phyloP scores from a whole-genome alignment of 2,329 filamentous ascomycete genomes.

The Macrophomina phaseolina region DNA sequence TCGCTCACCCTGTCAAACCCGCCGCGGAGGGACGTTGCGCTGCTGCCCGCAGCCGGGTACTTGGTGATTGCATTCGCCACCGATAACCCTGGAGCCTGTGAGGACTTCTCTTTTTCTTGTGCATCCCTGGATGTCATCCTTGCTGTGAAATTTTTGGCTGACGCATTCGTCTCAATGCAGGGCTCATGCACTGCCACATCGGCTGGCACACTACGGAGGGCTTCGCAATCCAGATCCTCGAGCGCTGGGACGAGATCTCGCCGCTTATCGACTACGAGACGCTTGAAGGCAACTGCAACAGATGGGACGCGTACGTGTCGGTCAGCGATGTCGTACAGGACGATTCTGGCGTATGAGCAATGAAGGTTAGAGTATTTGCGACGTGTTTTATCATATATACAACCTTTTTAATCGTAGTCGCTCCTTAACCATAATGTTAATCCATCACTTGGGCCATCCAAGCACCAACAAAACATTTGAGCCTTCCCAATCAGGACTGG shows the following conservation, averaged over 20 bases:
- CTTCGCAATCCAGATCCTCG: conserved; percentile 62
- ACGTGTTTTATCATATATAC: not conserved
- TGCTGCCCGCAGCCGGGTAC: conserved; percentile 40
- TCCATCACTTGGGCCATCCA: not conserved
- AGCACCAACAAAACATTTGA: no score
- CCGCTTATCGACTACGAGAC: conserved; percentile 16
- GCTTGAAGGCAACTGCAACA: conserved; percentile 19
- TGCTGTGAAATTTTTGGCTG: not conserved
- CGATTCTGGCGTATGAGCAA: conserved; percentile 2
- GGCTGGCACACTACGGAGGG: conserved; percentile 41
- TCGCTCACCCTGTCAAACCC: conserved; percentile 47
- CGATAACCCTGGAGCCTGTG: conserved; percentile 56
- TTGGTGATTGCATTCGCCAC: conserved; percentile 61
- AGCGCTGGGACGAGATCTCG: conserved; percentile 42
- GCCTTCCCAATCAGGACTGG: no score
- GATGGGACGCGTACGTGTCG: conserved; percentile 5
- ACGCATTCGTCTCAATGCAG: not conserved
- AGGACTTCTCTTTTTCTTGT: conserved; percentile 10
- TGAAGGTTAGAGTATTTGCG: no score
- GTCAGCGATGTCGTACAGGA: not conserved
- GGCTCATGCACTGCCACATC: conserved; percentile 26
- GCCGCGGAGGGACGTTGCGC: conserved; percentile 41
- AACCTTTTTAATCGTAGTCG: not conserved
- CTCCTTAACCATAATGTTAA: not conserved
- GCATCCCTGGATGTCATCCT: conserved; percentile 18